These are phyloP conservation scores for Lentinula novae-zelandiae DNA, from an alignment of 1,284 basidiomycete genomes.

Conservation along the genomic window DNA sequence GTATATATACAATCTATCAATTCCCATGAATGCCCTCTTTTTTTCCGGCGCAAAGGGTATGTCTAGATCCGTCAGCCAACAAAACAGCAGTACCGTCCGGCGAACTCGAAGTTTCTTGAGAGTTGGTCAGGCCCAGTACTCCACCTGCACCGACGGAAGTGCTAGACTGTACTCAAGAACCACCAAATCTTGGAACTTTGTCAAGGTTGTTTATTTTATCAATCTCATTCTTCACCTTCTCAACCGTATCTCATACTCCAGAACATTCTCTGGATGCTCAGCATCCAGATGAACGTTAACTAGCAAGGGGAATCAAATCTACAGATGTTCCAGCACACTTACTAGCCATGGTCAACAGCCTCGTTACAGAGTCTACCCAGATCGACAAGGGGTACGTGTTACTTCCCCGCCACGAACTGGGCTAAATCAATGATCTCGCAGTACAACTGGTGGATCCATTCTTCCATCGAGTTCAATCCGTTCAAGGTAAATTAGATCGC, in stretches of 20 bases:
- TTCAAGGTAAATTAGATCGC: too few species aligned
- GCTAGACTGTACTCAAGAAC: conserved; percentile 67
- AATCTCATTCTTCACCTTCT: conserved; percentile 1
- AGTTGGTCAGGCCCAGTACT: too few species aligned
- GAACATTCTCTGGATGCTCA: conserved; percentile 54
- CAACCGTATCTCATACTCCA: conserved; percentile 25
- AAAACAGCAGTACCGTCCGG: too few species aligned
- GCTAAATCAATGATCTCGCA: conserved; percentile 29
- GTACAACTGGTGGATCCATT: conserved; percentile 50
- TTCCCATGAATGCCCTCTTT: too few species aligned
- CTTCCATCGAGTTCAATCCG: too few species aligned
- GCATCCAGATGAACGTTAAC: conserved; percentile 79
- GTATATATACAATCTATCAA: too few species aligned
- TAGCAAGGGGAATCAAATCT: conserved; percentile 75
- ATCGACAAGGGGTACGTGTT: conserved; percentile 77
- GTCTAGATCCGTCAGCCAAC: too few species aligned
- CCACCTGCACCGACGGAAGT: conserved; percentile 41
- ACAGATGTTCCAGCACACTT: conserved; percentile 80
- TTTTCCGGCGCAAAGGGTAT: too few species aligned
- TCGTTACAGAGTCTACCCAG: conserved; percentile 85
- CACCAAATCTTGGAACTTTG: conserved; percentile 64
- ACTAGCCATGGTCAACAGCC: conserved; percentile 80
- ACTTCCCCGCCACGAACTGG: neutral
- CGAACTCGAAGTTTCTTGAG: too few species aligned
- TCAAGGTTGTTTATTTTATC: conserved; percentile 48